phyloP scores from a whole-genome alignment of 192 early-diverging fungal species.

The Pecoramyces ruminantium region DNA sequence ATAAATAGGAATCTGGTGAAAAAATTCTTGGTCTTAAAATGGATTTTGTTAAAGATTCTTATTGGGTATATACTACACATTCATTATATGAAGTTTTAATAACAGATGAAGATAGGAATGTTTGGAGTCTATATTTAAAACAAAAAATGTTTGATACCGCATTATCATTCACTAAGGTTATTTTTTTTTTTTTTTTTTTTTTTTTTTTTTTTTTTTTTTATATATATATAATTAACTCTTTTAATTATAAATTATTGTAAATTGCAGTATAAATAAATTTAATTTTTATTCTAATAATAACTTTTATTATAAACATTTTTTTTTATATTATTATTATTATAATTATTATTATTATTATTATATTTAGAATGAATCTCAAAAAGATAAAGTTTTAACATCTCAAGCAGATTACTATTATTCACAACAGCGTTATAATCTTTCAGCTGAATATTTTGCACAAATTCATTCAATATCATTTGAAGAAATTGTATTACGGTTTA shows the following conservation, averaged over 20 bases:
- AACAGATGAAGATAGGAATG: slow-evolving; percentile 79
- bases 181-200: slow-evolving; percentile 20
- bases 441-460: slow-evolving; percentile 78
- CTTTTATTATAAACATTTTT: not conserved
- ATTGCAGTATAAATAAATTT: too few species aligned
- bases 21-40: slow-evolving; percentile 45
- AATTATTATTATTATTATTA: not conserved
- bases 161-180: slow-evolving; percentile 57
- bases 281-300: too few species aligned
- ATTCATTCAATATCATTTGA: slow-evolving; percentile 63
- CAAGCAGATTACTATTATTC: slow-evolving; percentile 79
- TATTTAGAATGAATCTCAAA: slow-evolving; percentile 26
- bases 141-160: slow-evolving; percentile 70
- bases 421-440: slow-evolving; percentile 46
- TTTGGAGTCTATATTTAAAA: slow-evolving; percentile 79
- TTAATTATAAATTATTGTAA: too few species aligned
- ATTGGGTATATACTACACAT: slow-evolving; percentile 76
- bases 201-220: not conserved
- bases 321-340: slow-evolving; percentile 1
- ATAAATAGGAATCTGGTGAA: slow-evolving; percentile 36
- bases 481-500: slow-evolving; percentile 75
- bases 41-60: slow-evolving; percentile 66
- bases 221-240: not conserved
- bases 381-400: slow-evolving; percentile 57
- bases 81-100: slow-evolving; percentile 81